A percentile compares a stretch with the other conserved stretches of the same genome.
These are phyloP conservation scores for Nemania sp. DNA, from an alignment of 2,329 filamentous ascomycete species.

Conservation along the genomic window DNA sequence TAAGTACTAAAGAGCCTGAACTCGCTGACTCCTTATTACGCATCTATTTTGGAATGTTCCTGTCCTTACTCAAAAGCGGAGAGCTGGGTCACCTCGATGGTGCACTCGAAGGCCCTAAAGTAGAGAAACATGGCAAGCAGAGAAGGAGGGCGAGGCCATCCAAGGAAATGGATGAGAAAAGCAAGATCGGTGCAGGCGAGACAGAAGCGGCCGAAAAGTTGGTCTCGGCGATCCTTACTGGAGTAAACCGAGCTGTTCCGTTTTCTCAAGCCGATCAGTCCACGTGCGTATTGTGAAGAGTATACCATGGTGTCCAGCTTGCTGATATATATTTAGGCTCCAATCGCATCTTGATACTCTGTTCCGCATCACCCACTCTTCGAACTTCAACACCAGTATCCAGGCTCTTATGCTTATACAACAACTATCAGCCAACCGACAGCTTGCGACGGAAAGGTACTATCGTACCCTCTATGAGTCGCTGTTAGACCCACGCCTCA, in stretches of 20 bases:
- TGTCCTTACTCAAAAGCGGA: constrained; percentile 73
- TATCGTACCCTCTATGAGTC: constrained; percentile 97
- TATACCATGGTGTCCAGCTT: constrained; percentile 21
- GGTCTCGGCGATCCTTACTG: constrained; percentile 86
- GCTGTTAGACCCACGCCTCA: constrained; percentile 83
- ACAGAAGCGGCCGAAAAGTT: constrained; percentile 87
- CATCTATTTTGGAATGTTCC: constrained; percentile 91
- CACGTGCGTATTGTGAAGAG: constrained; percentile 55
- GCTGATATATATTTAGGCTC: constrained; percentile 55
- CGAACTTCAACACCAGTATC: constrained; percentile 98
- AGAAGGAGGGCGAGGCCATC: constrained; percentile 47
- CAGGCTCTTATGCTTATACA: constrained; percentile 95
- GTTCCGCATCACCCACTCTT: constrained; percentile 94
- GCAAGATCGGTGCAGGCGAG: constrained; percentile 45
- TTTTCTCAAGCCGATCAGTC: constrained; percentile 83
- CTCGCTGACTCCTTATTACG: constrained; percentile 81
- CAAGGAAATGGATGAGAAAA: constrained; percentile 45
- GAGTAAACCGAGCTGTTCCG: constrained; percentile 93
- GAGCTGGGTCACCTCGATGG: constrained; percentile 46
- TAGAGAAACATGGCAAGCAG: constrained; percentile 50
- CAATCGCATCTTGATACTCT: constrained; percentile 91
- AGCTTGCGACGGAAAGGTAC: constrained; percentile 84
- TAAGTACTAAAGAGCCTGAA: constrained; percentile 81
- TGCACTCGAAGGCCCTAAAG: constrained; percentile 45
- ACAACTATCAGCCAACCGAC: constrained; percentile 81